A percentile compares a stretch with the other conserved stretches of the same genome.
These are phyloP conservation scores for Xylariaceae sp. DNA, from an alignment of 2,329 filamentous ascomycete genomes.

Conservation along the genomic window DNA sequence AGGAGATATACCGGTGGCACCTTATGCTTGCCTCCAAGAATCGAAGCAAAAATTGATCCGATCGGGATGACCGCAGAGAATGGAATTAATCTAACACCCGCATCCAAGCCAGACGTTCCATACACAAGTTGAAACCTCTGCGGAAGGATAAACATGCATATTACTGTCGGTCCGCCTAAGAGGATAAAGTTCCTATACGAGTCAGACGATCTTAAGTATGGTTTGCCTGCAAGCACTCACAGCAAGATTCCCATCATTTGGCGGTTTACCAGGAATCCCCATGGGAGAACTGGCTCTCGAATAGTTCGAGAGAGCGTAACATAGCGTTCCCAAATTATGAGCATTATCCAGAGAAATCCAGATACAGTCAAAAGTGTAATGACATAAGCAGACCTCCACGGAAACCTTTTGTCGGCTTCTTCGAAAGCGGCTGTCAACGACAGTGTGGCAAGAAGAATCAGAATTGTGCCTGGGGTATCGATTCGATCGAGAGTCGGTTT, in stretches of 20 bases:
- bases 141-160: conserved; percentile 17
- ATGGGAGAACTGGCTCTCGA: conserved; percentile 21
- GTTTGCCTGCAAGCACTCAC: conserved; percentile 3
- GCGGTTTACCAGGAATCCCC: conserved; percentile 19
- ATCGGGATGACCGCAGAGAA: conserved; percentile 14
- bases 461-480: conserved; percentile 19
- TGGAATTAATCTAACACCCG: conserved; percentile 20
- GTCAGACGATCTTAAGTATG: neutral
- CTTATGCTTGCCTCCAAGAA: conserved; percentile 6
- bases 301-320: conserved; percentile 11
- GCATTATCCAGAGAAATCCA: conserved; percentile 15
- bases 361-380: conserved; percentile 19
- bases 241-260: conserved; percentile 21
- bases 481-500: conserved; percentile 3
- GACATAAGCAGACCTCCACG: conserved; percentile 24
- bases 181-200: conserved; percentile 14
- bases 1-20: conserved; percentile 14
- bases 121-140: conserved; percentile 23
- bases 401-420: conserved; percentile 19
- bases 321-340: conserved; percentile 19
- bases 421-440: conserved; percentile 18
- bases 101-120: conserved; percentile 15
- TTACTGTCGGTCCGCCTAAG: conserved; percentile 11
- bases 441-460: conserved; percentile 17
- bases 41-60: conserved; percentile 11